These are phyloP conservation scores for Parathielavia hyrcaniae DNA, from an alignment of 495 filamentous ascomycete genomes.

Conservation along the genomic window DNA sequence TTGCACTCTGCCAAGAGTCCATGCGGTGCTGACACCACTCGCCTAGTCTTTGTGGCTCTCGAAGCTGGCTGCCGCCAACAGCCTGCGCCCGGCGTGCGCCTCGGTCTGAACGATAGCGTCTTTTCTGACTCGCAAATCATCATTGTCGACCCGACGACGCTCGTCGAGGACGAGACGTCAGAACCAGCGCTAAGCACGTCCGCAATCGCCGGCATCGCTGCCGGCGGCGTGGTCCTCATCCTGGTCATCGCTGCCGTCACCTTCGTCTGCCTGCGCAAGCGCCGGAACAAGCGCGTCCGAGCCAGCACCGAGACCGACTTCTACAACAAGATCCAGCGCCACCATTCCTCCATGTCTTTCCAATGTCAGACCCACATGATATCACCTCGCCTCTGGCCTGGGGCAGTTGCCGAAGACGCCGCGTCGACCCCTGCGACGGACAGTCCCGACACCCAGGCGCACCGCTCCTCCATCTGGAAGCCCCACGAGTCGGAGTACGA, in stretches of 20 bases:
- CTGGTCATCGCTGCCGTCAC: constrained; percentile 28
- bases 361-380: constrained; percentile 44
- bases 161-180: constrained; percentile 12
- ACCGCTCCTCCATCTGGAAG: constrained; percentile 22
- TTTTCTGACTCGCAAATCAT: constrained; percentile 40
- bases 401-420: constrained; percentile 11
- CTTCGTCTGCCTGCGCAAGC: constrained; percentile 38
- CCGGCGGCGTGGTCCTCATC: constrained; percentile 32
- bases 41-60: constrained; percentile 40
- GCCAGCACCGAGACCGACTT: constrained; percentile 26
- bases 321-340: constrained; percentile 23
- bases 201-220: constrained; percentile 38
- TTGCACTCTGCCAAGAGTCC: no score
- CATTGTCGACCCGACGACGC: constrained; percentile 36
- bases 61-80: constrained; percentile 46
- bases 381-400: constrained; percentile 38
- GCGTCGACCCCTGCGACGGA: constrained; percentile 2
- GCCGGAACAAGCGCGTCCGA: constrained; percentile 33
- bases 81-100: constrained; percentile 34
- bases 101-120: constrained; percentile 45
- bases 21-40: constrained; percentile 14
- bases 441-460: constrained; percentile 3
- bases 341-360: constrained; percentile 42
- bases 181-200: constrained; percentile 23
- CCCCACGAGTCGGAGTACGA: constrained; percentile 2